Evolutionary conservation across 2,329 filamentous ascomycete genomes (phyloP), one percentile per base, ranked within the genome.

Genomic region (Emmonsiellopsis sp.): DNA sequence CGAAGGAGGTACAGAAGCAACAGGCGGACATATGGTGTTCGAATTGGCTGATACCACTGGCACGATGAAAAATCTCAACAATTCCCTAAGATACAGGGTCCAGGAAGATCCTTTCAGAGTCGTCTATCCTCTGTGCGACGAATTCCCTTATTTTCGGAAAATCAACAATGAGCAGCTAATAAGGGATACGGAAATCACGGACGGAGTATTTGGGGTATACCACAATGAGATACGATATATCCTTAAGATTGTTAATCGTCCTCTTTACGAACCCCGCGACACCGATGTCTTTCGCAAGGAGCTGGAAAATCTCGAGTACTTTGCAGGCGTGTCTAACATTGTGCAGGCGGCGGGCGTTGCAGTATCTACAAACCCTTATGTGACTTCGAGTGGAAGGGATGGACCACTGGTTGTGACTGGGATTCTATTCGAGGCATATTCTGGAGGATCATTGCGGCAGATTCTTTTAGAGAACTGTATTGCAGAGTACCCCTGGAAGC

Each of bases 261-360:
- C 55, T 55, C 34, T 58, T 40, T 61, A 61, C 49, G 5, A 52
- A 31, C 53, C 57, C 43, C 48, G 17, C 37, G 59, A 60, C 46
- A 53, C 58, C 6, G 40, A 61, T 3, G 50, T 61, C 39, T 48
- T 58, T 52, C 55, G 40, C 44, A 44, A 56, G 40, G 61, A 61
- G 46, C 53, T 61, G 3, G 56, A 59, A 36, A 60, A 62, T 42
- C 59, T 61, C 17, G 32, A 59, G 50, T 40, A 51, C 11, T 62
- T 61, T 14, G 31, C 31, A 55, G 54, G 54, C 3, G 48, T 54
- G 13, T 27, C 56, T 5, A 58, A 57, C 33, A 58, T 61, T 53
- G 54, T 55, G 4, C 56, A 62, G 49, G 27, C 53, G 31, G 58
- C 33, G 54, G 58, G 27, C 14, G 36, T 62, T 54, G 47, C 52